These are phyloP conservation scores for Neonectria magnoliae DNA, from an alignment of 2,329 filamentous ascomycete species.

Conservation along the genomic window DNA sequence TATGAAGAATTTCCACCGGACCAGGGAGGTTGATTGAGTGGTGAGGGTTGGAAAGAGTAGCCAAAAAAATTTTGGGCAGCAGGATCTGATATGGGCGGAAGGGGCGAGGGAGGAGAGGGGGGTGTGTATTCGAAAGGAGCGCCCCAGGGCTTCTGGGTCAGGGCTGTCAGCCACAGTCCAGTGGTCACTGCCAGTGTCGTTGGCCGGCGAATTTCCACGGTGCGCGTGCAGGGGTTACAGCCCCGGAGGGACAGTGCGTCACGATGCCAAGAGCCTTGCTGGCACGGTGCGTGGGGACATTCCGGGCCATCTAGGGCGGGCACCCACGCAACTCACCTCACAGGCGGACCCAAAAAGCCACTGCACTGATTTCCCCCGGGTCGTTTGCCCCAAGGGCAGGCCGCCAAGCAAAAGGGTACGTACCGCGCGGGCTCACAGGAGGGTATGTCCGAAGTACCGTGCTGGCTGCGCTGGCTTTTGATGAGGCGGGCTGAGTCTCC, in stretches of 20 bases:
- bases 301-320: slow-evolving; percentile 3
- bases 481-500: background rate
- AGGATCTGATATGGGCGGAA: slow-evolving; percentile 48
- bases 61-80: slow-evolving; percentile 52
- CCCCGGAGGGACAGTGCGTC: background rate
- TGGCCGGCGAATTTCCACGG: slow-evolving; percentile 5
- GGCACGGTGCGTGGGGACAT: slow-evolving; percentile 6
- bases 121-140: slow-evolving; percentile 29
- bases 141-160: slow-evolving; percentile 25
- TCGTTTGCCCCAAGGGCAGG: background rate
- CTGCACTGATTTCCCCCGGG: slow-evolving; percentile 16
- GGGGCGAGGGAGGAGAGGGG: slow-evolving; percentile 42
- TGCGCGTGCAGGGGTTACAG: background rate
- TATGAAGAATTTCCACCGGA: slow-evolving; percentile 49
- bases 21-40: slow-evolving; percentile 49
- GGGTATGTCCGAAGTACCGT: slow-evolving; percentile 6
- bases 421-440: background rate
- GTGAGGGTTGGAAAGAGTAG: slow-evolving; percentile 49
- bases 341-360: slow-evolving; percentile 14
- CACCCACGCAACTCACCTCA: slow-evolving; percentile 3
- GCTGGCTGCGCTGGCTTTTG: background rate
- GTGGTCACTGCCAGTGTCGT: slow-evolving; percentile 10
- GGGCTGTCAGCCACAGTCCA: slow-evolving; percentile 31
- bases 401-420: background rate
- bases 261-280: background rate